Conservation (phyloP, 164 flowering plant genomes). For the Dillenia suffruticosa region DNA sequence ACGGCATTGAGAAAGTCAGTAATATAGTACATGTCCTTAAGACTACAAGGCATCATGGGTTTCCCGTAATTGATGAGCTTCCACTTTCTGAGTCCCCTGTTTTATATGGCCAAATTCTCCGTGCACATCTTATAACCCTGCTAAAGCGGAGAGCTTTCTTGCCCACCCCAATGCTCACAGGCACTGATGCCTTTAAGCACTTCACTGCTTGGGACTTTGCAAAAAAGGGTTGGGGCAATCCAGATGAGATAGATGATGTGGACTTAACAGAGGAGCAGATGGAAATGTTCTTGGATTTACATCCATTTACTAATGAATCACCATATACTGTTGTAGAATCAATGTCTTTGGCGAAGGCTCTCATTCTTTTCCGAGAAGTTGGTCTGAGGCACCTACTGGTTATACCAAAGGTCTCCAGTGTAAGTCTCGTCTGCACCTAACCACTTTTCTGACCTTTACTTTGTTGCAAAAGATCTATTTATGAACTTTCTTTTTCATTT, state of each 20-base stretch:
- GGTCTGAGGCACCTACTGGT: constrained; percentile 87
- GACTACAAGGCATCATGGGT: constrained; percentile 74
- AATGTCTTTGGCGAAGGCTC: constrained; percentile 91
- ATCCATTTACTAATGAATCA: constrained; percentile 78
- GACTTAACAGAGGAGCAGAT: constrained; percentile 68
- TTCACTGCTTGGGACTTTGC: constrained; percentile 72
- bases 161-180: constrained; percentile 21
- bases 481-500: too few species aligned
- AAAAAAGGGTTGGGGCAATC: constrained; percentile 59
- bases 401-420: constrained; percentile 62
- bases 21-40: constrained; percentile 66
- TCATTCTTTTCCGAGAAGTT: constrained; percentile 72
- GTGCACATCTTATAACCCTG: constrained; percentile 66
- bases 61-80: constrained; percentile 81
- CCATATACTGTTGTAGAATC: constrained; percentile 92
- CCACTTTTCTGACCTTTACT: too few species aligned
- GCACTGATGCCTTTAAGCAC: constrained; percentile 23
- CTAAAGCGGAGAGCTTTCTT: constrained; percentile 61
- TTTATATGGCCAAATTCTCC: constrained; percentile 69
- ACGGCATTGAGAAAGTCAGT: constrained; percentile 77
- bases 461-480: too few species aligned
- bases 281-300: constrained; percentile 90
- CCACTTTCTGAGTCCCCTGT: constrained; percentile 46
- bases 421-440: constrained; percentile 31
- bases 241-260: constrained; percentile 56